These are phyloP conservation scores for Candida jianshihensis DNA, from an alignment of 805 yeast species.

Conservation along the genomic window DNA sequence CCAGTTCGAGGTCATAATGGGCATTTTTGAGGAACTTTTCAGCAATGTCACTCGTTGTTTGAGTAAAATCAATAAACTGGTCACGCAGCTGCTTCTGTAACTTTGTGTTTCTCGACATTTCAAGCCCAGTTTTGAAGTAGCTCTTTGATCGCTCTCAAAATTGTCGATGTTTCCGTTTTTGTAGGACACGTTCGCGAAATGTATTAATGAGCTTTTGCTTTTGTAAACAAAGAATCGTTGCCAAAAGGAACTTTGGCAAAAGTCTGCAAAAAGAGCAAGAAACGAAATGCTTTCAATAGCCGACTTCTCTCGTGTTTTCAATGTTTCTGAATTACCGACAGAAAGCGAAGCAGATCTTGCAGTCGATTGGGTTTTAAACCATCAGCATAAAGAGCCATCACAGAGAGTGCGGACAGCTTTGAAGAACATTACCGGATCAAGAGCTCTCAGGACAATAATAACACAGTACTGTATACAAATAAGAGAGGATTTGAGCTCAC, in stretches of 20 bases:
- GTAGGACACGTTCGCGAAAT: background rate
- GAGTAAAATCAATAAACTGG: conserved; percentile 23
- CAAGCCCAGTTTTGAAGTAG: background rate
- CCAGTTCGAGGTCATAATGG: conserved; percentile 21
- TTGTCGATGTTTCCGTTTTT: background rate
- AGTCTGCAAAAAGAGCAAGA: background rate
- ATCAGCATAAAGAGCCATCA: conserved; percentile 17
- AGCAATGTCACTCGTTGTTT: conserved; percentile 17
- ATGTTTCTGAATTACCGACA: conserved; percentile 10
- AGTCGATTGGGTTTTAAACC: conserved; percentile 19
- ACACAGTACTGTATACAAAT: conserved; percentile 13
- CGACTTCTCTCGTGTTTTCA: conserved; percentile 11
- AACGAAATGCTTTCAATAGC: background rate
- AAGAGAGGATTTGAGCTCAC: conserved; percentile 5
- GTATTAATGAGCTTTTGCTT: no score
- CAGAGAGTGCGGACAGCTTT: conserved; percentile 17
- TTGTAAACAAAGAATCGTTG: no score
- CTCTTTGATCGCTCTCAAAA: no score
- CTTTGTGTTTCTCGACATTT: conserved; percentile 16
- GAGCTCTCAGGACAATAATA: conserved; percentile 4
- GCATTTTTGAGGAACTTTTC: conserved; percentile 15
- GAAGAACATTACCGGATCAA: conserved; percentile 6
- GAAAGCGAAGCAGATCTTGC: conserved; percentile 18
- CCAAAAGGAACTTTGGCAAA: no score
- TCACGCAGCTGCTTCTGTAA: conserved; percentile 21